Conservation (phyloP, 441 rosid genomes). For the Pelargonium myrrhifolium region DNA sequence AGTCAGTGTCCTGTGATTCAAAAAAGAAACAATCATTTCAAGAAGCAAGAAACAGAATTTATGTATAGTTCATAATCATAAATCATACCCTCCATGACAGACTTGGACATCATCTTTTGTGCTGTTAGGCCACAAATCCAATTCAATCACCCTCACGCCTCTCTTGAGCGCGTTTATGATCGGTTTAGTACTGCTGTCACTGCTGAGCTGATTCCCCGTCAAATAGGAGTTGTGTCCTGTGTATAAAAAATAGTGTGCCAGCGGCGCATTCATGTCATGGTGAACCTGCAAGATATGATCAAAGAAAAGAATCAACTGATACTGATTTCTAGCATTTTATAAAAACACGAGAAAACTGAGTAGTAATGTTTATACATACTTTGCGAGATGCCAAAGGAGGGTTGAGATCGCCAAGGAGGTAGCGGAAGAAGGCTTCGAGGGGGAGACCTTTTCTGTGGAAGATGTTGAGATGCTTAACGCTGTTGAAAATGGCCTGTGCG, state of each 20-base stretch:
- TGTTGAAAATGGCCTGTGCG: constrained; percentile 37
- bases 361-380: constrained; percentile 23
- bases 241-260: constrained; percentile 73
- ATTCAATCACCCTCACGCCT: constrained; percentile 85
- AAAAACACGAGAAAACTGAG: background rate
- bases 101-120: constrained; percentile 58
- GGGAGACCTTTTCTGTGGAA: constrained; percentile 41
- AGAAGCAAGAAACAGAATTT: background rate
- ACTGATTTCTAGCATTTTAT: background rate
- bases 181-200: constrained; percentile 64
- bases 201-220: constrained; percentile 71
- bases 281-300: constrained; percentile 38
- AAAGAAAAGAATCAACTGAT: background rate
- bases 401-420: constrained; percentile 49
- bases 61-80: background rate
- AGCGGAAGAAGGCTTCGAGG: constrained; percentile 54
- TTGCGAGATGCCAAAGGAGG: constrained; percentile 34
- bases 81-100: constrained; percentile 78
- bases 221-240: constrained; percentile 85
- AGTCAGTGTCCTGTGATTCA: constrained; percentile 59
- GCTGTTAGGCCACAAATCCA: constrained; percentile 92
- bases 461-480: constrained; percentile 45
- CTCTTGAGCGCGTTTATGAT: constrained; percentile 55
- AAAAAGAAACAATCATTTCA: constrained; percentile 5
- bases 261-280: constrained; percentile 60